phyloP scores from a whole-genome alignment of 129 eudicot species.

The Mikania micrantha region DNA sequence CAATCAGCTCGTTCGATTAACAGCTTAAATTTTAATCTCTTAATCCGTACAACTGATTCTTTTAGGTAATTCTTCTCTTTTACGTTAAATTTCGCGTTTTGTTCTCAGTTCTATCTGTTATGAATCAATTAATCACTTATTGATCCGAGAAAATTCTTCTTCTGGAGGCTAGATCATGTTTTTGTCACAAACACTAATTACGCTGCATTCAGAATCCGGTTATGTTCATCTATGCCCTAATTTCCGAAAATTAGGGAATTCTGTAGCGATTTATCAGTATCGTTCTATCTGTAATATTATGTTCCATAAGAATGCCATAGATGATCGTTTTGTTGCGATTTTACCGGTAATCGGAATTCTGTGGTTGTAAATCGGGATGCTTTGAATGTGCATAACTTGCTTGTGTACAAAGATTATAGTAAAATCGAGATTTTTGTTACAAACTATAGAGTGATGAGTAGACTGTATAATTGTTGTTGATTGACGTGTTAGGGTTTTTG shows the following conservation, averaged over 20 bases:
- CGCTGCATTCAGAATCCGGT: background rate
- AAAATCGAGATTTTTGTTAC: background rate
- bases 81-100: background rate
- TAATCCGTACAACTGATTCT: slow-evolving; percentile 7
- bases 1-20: background rate
- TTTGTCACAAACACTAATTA: background rate
- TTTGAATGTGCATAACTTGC: background rate
- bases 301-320: background rate
- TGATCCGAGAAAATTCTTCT: background rate
- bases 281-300: background rate
- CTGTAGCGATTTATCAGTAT: background rate
- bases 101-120: background rate
- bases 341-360: background rate
- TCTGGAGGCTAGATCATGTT: background rate
- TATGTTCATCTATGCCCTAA: slow-evolving; percentile 7
- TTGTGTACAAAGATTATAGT: background rate
- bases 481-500: slow-evolving; percentile 10
- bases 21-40: background rate
- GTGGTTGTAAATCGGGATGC: background rate
- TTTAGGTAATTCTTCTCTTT: slow-evolving; percentile 10
- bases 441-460: background rate
- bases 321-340: slow-evolving; percentile 5
- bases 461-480: slow-evolving; percentile 2
- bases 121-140: background rate
- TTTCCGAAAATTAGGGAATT: background rate